Evolutionary conservation across 805 yeast species (phyloP).

Genomic region (Teunomyces barrocoloradensis): DNA sequence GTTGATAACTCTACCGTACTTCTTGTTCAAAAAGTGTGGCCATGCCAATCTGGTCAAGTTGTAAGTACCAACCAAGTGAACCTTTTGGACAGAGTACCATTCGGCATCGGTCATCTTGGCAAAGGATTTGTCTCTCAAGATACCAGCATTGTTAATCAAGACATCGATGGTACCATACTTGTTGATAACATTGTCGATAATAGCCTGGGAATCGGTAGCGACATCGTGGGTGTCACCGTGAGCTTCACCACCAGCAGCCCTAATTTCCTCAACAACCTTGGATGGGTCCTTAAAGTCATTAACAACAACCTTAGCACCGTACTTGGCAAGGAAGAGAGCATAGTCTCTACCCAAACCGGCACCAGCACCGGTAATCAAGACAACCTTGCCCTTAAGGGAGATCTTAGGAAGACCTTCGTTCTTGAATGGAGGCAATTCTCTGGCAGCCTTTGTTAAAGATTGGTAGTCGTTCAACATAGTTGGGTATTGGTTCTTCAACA

Average conservation of each 20-base stretch:
- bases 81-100: conserved; percentile 78
- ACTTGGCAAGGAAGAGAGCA: conserved; percentile 78
- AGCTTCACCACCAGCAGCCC: conserved; percentile 71
- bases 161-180: conserved; percentile 82
- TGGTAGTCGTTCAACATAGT: conserved; percentile 68
- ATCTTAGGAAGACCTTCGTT: conserved; percentile 39
- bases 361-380: conserved; percentile 92
- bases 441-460: conserved; percentile 52
- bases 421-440: conserved; percentile 52
- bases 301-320: conserved; percentile 93
- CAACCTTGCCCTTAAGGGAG: conserved; percentile 78
- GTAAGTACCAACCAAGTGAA: conserved; percentile 81
- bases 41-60: conserved; percentile 84
- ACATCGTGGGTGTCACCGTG: conserved; percentile 84
- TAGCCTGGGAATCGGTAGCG: conserved; percentile 66
- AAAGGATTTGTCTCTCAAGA: conserved; percentile 85
- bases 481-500: conserved; percentile 64
- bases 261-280: conserved; percentile 72
- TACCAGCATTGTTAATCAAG: conserved; percentile 91
- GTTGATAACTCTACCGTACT: conserved; percentile 79
- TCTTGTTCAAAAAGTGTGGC: conserved; percentile 82
- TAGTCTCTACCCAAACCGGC: conserved; percentile 91
- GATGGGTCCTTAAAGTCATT: conserved; percentile 82
- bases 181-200: conserved; percentile 73
- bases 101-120: conserved; percentile 78